Evolutionary conservation across 2,329 filamentous ascomycete genomes (phyloP), one percentile per base, ranked within the genome.

Genomic region (Aspergillus fructus): DNA sequence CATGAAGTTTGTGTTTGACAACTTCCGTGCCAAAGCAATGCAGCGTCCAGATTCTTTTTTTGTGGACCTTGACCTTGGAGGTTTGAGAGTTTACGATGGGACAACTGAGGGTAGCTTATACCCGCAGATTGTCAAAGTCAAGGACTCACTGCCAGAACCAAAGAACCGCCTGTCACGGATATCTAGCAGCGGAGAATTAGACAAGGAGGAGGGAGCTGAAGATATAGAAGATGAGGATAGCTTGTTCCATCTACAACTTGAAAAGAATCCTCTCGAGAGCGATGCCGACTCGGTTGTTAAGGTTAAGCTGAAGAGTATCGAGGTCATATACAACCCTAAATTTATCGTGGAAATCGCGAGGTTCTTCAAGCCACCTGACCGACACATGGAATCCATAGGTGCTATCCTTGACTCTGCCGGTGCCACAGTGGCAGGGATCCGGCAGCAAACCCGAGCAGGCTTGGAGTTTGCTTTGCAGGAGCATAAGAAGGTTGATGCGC

Each of bases 371-470:
- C 94, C 94, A 0, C 96, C 94, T 0, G 93, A 97, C 72, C 85
- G 93, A 50, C 96, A 99, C 71, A 97, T 99, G 93, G 94, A 99
- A 71, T 99, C 94, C 9, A 97, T 99, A 65, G 89, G 87, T 12
- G 96, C 94, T 2, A 82, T 99, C 55, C 91, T 99, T 87, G 96
- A 99, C 74, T 91, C 89, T 47, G 94, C 94, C 5, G 93, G 94
- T 23, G 93, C 93, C 2, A 99, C 94, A 0, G 93, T 99, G 0
- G 93, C 99, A 74, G 93, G 93, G 7, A 81, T 99, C 58, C 85
- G 96, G 34, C 93, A 97, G 72, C 96, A 99, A 76, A 99, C 96
- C 4, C 85, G 96, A 71, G 93, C 94, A 49, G 93, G 94, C 24
- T 84, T 99, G 34, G 93, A 99, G 74, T 99, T 97, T 75, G 96